Base-by-base conservation (phyloP, 495 filamentous ascomycete genomes). In the Haplographium delicatum region DNA sequence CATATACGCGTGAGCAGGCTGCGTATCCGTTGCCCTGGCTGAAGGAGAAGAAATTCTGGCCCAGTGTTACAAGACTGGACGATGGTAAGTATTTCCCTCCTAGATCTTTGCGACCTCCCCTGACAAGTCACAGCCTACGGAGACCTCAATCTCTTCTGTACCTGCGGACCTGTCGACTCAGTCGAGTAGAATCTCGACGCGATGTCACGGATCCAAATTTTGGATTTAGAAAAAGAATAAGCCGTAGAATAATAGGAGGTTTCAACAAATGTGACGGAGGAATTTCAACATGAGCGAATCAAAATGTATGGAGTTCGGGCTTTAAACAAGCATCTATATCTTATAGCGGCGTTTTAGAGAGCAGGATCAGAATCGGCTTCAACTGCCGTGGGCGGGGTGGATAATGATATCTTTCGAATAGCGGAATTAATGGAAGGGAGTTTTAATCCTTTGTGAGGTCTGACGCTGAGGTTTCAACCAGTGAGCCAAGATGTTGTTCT, bases 1-100 rank as follows among this genome's bases (percentile, higher is more conserved):
- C 76, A 1, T 98, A 98, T 63, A 79, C 73, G 9, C 73, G 88
- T 25, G 86, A 93, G 73, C 74, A 80, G 66, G 93, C 93, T 8
- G 93, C 91, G 2, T 97, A 95, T 65, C 93, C 93, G 16, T 64
- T 95, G 57, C 72, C 82, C 2, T 96, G 80, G 73, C 68, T 97
- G 54, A 79, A 80, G 70, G 88, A 95, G 79, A 96, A 94, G 83
- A 98, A 98, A 74, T 96, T 97, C 72, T 98, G 93, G 93, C 91
- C 93, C 0, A 85, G 74, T 27, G 89, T 96, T 27, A 88, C 87
- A 6, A 76, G 93, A 61, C 73, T 97, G 25, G 85, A 98, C 69
- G 94, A 98, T 74, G 80, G 89, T 91, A 72, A 74, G 81, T 73
- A 41, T 38, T 22, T 31, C 39, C 38, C 22, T 38, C 41, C 15